phyloP scores from a whole-genome alignment of 345 rosid genomes.

The Arabidopsis suecica region DNA sequence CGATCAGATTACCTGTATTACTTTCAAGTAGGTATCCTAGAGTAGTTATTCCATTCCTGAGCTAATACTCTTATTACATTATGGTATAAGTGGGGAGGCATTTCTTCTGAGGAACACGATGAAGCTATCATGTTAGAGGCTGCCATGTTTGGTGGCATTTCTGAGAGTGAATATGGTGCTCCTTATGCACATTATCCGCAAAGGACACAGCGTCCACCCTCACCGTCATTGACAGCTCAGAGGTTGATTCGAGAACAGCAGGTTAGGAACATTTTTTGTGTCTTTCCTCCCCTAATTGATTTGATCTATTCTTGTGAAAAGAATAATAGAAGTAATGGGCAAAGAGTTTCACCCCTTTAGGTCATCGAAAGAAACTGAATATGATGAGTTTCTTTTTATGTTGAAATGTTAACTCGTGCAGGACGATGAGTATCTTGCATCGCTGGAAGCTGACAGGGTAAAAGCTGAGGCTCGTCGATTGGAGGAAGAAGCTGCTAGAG shows the following conservation, averaged over 20 bases:
- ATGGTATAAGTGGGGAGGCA: slow-evolving; percentile 22
- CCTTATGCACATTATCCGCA: slow-evolving; percentile 11
- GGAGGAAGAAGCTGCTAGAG: slow-evolving; percentile 18
- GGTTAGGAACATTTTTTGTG: slow-evolving; percentile 4
- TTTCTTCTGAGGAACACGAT: slow-evolving; percentile 22
- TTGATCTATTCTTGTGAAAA: neutral
- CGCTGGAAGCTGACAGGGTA: slow-evolving; percentile 11
- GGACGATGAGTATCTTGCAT: slow-evolving; percentile 18
- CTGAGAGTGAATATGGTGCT: slow-evolving; percentile 2
- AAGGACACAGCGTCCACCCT: slow-evolving; percentile 21
- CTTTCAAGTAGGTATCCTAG: neutral
- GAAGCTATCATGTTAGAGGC: slow-evolving; percentile 19
- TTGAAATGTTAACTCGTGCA: slow-evolving; percentile 2
- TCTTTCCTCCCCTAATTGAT: neutral
- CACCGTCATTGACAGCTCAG: slow-evolving; percentile 20
- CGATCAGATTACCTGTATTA: neutral
- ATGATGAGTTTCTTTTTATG: neutral
- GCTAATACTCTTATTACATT: slow-evolving; percentile 9
- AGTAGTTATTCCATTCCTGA: neutral
- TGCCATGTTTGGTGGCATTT: slow-evolving; percentile 19
- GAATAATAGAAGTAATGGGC: neutral
- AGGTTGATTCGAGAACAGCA: slow-evolving; percentile 21
- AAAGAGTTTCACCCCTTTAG: neutral
- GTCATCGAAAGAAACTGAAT: neutral
- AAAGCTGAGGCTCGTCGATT: slow-evolving; percentile 24